Percentiles rank a stretch among this genome's conserved stretches.
These are phyloP conservation scores for Picea glauca DNA, from an alignment of 75 land plant species.

Conservation along the genomic window DNA sequence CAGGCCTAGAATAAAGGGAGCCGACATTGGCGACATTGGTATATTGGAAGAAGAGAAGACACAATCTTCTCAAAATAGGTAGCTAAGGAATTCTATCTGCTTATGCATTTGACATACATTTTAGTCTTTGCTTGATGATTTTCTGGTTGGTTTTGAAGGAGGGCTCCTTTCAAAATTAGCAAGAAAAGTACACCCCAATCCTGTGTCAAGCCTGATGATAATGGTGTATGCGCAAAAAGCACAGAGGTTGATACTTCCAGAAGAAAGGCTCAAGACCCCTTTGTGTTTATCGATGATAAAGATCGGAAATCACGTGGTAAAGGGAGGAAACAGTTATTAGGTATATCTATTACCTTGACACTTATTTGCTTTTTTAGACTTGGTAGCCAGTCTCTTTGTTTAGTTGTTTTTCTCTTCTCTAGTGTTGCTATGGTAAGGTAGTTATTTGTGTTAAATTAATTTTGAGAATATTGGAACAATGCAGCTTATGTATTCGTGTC, in stretches of 20 bases:
- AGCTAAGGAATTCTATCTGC: background rate
- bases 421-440: background rate
- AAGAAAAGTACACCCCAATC: conserved; percentile 3
- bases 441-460: background rate
- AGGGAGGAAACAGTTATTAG: background rate
- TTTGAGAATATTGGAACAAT: background rate
- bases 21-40: background rate
- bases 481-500: background rate
- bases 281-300: background rate
- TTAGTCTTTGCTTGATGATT: background rate
- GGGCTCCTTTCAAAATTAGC: background rate
- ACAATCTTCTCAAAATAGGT: background rate
- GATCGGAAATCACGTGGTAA: background rate
- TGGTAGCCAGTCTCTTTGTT: background rate
- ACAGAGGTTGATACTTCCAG: background rate
- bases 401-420: background rate
- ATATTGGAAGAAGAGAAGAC: background rate
- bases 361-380: background rate
- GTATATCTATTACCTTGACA: background rate
- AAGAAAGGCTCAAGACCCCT: background rate
- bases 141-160: background rate
- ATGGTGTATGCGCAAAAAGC: background rate
- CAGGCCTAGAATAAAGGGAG: background rate
- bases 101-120: background rate
- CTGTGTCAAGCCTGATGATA: background rate